Base-by-base conservation (phyloP, 352 stramenopile genomes). In the Phytophthora lateralis region DNA sequence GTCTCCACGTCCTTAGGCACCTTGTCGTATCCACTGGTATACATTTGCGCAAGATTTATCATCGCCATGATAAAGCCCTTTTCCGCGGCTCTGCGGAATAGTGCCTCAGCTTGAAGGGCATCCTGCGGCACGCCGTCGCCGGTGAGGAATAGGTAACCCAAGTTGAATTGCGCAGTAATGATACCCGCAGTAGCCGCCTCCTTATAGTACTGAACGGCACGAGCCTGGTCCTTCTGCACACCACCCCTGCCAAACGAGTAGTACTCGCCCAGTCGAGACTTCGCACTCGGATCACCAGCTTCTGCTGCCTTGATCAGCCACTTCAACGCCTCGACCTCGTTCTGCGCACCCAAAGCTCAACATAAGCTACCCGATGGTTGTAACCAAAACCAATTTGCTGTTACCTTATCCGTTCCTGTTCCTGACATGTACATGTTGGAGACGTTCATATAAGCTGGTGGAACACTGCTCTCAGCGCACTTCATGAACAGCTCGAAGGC, bases 11-110 rank as follows among this genome's bases (percentile, higher is more conserved):
- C 75, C 56, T 86, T 75, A 0, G 81, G 79, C 15, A 95, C 82
- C 24, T 77, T 68, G 11, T 71, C 85, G 44, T 91, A 88, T 0
- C 87, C 87, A 9, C 67, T 78, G 12, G 81, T 75, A 51, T 94
- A 92, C 85, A 95, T 93, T 30, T 94, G 80, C 27, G 87, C 87
- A 27, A 95, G 71, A 27, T 95, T 95, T 11, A 95, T 80, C 81
- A 95, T 95, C 10, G 87, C 87, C 81, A 94, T 91, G 57, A 91
- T 81, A 51, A 93, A 92, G 5, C 85, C 85, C 50, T 93, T 82
- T 10, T 91, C 84, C 0, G 87, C 85, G 4, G 87, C 82, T 30
- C 75, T 73, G 12, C 84, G 80, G 55, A 95, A 95, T 3, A 93
- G 70, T 29, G 80, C 66, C 44, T 93, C 86, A 6, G 87, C 87